A percentile compares a stretch with the other conserved stretches of the same genome.
phyloP scores from a whole-genome alignment of 2,329 filamentous ascomycete species.

The Grosmannia serpens region DNA sequence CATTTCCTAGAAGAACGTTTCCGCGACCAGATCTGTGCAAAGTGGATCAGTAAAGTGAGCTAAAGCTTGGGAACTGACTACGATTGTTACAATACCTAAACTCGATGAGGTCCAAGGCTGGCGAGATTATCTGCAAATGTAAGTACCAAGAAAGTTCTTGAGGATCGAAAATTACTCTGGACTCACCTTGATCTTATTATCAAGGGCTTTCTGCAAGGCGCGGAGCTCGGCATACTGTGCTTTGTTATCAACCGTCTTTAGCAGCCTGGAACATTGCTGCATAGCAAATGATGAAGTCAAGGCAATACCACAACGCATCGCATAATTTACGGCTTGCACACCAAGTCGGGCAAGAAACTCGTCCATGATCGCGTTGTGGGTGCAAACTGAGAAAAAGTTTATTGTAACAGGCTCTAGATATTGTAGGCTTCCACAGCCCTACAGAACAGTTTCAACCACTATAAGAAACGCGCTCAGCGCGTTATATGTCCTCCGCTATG shows the following conservation, averaged over 20 bases:
- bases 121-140: conserved; percentile 61
- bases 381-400: too few relatives aligned
- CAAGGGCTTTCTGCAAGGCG: conserved; percentile 58
- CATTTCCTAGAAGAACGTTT: conserved; percentile 62
- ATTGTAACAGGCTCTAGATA: too few relatives aligned
- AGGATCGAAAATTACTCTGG: not conserved
- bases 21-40: conserved; percentile 35
- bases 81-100: conserved; percentile 47
- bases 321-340: conserved; percentile 78
- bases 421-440: not conserved
- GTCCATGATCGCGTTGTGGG: conserved; percentile 58
- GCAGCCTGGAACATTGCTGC: conserved; percentile 63
- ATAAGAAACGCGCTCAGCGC: not conserved
- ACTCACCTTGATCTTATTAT: conserved; percentile 70
- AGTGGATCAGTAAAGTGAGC: not conserved
- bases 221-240: conserved; percentile 58
- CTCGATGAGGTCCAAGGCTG: conserved; percentile 85
- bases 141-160: not conserved
- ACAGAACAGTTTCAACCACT: not conserved
- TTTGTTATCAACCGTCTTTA: conserved; percentile 65
- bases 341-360: conserved; percentile 41
- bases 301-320: conserved; percentile 75
- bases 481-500: not conserved
- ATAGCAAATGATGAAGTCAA: conserved; percentile 81
- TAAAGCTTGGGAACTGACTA: not conserved